Percentiles rank a stretch among this genome's conserved stretches.
These are phyloP conservation scores for Xylaria arbuscula DNA, from an alignment of 2,329 filamentous ascomycete genomes.

Conservation along the genomic window DNA sequence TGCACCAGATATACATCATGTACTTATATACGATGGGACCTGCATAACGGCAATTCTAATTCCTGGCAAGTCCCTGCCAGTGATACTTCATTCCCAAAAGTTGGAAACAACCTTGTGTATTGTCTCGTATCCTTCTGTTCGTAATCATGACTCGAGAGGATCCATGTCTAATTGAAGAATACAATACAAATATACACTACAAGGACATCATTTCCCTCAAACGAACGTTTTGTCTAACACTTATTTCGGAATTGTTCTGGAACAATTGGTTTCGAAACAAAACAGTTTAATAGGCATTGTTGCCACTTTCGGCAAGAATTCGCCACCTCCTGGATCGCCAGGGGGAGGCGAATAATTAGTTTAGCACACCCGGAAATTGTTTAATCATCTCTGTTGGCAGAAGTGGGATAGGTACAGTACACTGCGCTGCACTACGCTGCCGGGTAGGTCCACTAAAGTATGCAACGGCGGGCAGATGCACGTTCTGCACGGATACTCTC, in stretches of 20 bases:
- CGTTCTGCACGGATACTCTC: not conserved
- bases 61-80: not conserved
- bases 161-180: not conserved
- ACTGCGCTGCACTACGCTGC: not conserved
- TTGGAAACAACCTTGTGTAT: not conserved
- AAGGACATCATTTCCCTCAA: not conserved
- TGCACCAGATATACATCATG: not conserved
- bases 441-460: too few species aligned
- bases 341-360: slow-evolving; percentile 44
- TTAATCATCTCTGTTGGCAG: slow-evolving; percentile 1
- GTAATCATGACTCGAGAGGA: not conserved
- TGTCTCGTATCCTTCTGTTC: not conserved
- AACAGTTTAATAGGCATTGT: slow-evolving; percentile 19
- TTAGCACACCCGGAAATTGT: slow-evolving; percentile 9
- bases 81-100: slow-evolving; percentile 4
- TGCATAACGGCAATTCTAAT: slow-evolving; percentile 5
- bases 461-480: too few species aligned
- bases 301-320: slow-evolving; percentile 30
- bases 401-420: slow-evolving; percentile 5
- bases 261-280: slow-evolving; percentile 35
- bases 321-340: slow-evolving; percentile 49
- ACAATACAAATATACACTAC: not conserved
- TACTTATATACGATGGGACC: slow-evolving; percentile 10
- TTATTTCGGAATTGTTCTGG: slow-evolving; percentile 34
- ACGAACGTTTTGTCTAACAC: not conserved